Base-by-base conservation (phyloP, 345 rosid genomes). In the Adansonia digitata region DNA sequence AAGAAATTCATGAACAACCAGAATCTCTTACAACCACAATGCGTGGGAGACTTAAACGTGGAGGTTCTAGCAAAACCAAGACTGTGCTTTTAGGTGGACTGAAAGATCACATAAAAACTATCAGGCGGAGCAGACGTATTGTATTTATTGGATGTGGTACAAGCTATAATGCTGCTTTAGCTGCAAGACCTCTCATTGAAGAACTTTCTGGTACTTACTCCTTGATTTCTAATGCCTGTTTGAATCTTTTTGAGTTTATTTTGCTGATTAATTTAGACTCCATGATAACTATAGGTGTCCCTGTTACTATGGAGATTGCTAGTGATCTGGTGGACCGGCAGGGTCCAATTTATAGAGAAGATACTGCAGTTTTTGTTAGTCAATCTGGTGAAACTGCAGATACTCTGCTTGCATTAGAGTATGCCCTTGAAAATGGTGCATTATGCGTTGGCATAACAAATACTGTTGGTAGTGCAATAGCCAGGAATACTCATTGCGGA, bases 371-470 rank as follows among this genome's bases (percentile, higher is more conserved):
- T 68, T 94, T 94, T 86, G 98, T 94, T 68, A 92, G 98, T 84
- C 98, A 94, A 81, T 94, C 98, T 56, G 98, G 98, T 82, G 98
- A 94, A 94, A 94, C 98, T 27, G 98, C 98, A 51, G 98, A 94
- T 86, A 86, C 98, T 20, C 77, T 94, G 76, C 84, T 80, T 72
- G 98, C 98, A 17, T 71, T 94, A 65, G 94, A 90, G 59, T 91
- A 94, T 80, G 97, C 98, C 74, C 77, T 78, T 1, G 95, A 89
- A 77, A 92, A 92, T 75, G 98, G 98, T 45, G 98, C 98, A 29
- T 82, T 94, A 70, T 94, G 98, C 85, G 95, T 94, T n/a, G 97
- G 98, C 71, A 92, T 94, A 76, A 94, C 94, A 24, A 89, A 94
- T 81, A 90, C 98, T 5, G 98, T 94, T 79, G 98, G 98, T 42